Evolutionary conservation across 805 yeast genomes (phyloP), one percentile per base, ranked within the genome.

Genomic region (Saccharomyces mikatae): DNA sequence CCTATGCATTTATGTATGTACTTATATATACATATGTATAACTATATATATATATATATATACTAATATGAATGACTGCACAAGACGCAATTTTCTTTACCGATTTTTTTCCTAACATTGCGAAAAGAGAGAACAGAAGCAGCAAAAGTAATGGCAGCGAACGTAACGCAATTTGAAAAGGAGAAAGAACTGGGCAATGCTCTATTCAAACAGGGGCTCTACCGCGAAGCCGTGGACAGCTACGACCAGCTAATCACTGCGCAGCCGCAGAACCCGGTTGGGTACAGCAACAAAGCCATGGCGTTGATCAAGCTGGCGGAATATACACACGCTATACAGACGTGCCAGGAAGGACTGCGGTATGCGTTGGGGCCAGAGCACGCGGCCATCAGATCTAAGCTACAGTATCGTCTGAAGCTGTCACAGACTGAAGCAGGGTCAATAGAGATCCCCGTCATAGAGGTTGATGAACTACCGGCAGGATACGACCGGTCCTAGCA

Each of bases 231-330:
- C 0, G 77, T 80, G 1, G 64, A 73, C 26, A 66, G 74, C 0
- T 87, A 87, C 65, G 66, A 79, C 10, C 76, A 78, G 50, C 89
- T 91, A 2, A 73, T 84, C 41, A 68, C 68, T 8, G 31, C 74
- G 17, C 80, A 80, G 50, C 76, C 82, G 0, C 41, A 59, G 0
- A 80, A 81, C 56, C 77, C 90, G 0, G 76, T 84, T 0, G 70
- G 82, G 1, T 82, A 76, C 63, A 79, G 91, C n/a, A 87, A 87
- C 63, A 70, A 86, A 47, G 86, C 94, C 0, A 81, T 82, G 73
- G 75, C 88, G n/a, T 75, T 78, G 57, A 64, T 85, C 46, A 81
- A 82, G 54, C 64, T 82, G 3, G 61, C 71, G 5, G 76, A 77
- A 31, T 82, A 78, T 75, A 60, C 66, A 2, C 68, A 77, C 17